A percentile compares a stretch with the other conserved stretches of the same genome.
phyloP scores from a whole-genome alignment of 2,329 filamentous ascomycete species.

The Penicillium freii region DNA sequence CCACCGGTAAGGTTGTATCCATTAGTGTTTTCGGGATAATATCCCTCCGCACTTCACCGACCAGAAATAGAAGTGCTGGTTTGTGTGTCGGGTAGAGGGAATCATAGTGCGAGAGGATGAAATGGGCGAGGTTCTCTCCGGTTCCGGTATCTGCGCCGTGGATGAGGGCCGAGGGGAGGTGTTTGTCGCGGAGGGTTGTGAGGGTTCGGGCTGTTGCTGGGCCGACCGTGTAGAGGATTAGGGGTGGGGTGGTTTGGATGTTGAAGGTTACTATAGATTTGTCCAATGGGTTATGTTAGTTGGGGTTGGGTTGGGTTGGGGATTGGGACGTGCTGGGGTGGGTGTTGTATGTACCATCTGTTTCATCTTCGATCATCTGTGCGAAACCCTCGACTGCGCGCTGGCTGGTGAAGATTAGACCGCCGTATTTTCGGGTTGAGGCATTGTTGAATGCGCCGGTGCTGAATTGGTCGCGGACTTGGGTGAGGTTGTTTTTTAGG shows the following conservation, averaged over 20 bases:
- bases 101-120: constrained; percentile 77
- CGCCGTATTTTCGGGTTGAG: constrained; percentile 39
- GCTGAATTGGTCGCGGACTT: constrained; percentile 37
- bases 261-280: neutral
- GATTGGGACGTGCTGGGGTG: neutral
- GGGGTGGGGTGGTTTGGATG: constrained; percentile 28
- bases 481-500: constrained; percentile 35
- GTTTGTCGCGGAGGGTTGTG: constrained; percentile 44
- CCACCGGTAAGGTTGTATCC: constrained; percentile 48
- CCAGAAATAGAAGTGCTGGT: constrained; percentile 75
- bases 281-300: neutral
- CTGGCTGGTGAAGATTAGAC: constrained; percentile 52
- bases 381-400: constrained; percentile 49
- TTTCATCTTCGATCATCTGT: constrained; percentile 30
- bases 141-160: constrained; percentile 81
- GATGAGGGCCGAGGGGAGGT: constrained; percentile 57
- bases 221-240: constrained; percentile 48
- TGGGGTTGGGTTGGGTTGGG: neutral
- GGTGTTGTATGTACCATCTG: constrained; percentile 29
- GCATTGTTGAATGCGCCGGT: constrained; percentile 26
- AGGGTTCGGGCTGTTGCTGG: constrained; percentile 64
- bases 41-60: constrained; percentile 85
- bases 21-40: constrained; percentile 82
- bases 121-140: constrained; percentile 73
- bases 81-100: constrained; percentile 20